These are phyloP conservation scores for Sarocladiaceae sp. DNA, from an alignment of 2,329 filamentous ascomycete genomes.

Conservation along the genomic window DNA sequence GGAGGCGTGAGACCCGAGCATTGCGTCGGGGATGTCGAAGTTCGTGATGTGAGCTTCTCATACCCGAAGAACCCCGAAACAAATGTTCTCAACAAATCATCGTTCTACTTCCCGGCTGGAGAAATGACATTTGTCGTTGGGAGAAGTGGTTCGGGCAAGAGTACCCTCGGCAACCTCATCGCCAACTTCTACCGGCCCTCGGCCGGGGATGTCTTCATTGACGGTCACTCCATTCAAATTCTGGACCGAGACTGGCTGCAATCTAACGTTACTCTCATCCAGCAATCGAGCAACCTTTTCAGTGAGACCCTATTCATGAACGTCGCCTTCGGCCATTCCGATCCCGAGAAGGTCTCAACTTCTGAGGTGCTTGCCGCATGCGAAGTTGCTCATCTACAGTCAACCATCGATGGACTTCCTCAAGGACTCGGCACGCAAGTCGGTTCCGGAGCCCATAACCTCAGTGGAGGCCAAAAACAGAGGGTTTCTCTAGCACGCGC, in stretches of 20 bases:
- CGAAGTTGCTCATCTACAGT: slow-evolving; percentile 61
- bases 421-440: slow-evolving; percentile 66
- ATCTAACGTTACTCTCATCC: slow-evolving; percentile 70
- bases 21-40: slow-evolving; percentile 62
- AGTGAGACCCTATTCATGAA: slow-evolving; percentile 74
- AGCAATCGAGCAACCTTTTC: slow-evolving; percentile 78
- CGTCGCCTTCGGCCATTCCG: slow-evolving; percentile 61
- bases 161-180: slow-evolving; percentile 75
- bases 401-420: slow-evolving; percentile 60
- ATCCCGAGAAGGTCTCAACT: slow-evolving; percentile 40
- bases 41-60: slow-evolving; percentile 68
- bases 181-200: slow-evolving; percentile 67
- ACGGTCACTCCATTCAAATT: slow-evolving; percentile 53
- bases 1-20: slow-evolving; percentile 23
- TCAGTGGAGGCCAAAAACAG: slow-evolving; percentile 84
- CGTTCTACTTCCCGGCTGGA: slow-evolving; percentile 64
- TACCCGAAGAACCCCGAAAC: slow-evolving; percentile 66
- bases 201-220: slow-evolving; percentile 61
- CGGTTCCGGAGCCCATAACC: slow-evolving; percentile 58
- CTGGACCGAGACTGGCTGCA: slow-evolving; percentile 69
- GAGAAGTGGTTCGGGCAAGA: slow-evolving; percentile 85
- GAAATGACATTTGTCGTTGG: slow-evolving; percentile 78
- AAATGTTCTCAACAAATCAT: slow-evolving; percentile 52
- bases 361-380: slow-evolving; percentile 56
- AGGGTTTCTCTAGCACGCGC: slow-evolving; percentile 75